These are phyloP conservation scores for Blastocystis sp. DNA, from an alignment of 352 stramenopile genomes.

Conservation along the genomic window DNA sequence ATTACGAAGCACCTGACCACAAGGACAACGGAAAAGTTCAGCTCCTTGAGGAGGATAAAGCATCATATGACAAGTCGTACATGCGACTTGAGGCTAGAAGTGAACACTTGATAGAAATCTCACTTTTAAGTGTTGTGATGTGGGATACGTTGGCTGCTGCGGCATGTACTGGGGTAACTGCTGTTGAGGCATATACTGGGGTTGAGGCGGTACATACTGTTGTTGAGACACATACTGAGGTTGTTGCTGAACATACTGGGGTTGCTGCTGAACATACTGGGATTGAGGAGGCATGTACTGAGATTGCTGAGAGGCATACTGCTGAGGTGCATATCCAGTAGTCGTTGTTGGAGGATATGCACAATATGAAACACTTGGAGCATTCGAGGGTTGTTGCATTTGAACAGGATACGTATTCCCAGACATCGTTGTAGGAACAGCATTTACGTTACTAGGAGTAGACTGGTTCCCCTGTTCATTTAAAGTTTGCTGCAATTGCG, in stretches of 20 bases:
- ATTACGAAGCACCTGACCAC: slow-evolving; percentile 33
- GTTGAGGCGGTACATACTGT: background rate
- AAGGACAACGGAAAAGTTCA: slow-evolving; percentile 40
- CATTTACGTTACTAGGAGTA: background rate
- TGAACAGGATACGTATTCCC: no score
- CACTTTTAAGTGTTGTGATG: background rate
- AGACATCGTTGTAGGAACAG: no score
- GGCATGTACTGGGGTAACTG: background rate
- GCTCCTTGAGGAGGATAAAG: slow-evolving; percentile 17
- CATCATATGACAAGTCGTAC: slow-evolving; percentile 6
- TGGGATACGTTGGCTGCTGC: background rate
- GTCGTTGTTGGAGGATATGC: background rate
- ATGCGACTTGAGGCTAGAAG: background rate
- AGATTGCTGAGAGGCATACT: background rate
- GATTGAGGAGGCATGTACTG: background rate
- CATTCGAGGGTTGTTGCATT: background rate
- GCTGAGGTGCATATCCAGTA: background rate
- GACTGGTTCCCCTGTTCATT: background rate
- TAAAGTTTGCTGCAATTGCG: background rate
- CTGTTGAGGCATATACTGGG: slow-evolving; percentile 2
- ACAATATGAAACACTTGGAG: background rate
- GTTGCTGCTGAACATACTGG: slow-evolving; percentile 16
- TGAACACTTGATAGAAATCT: background rate
- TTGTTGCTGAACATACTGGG: background rate
- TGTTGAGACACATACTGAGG: background rate